A percentile compares a stretch with the other conserved stretches of the same genome.
Evolutionary conservation across 441 rosid species (phyloP).

Genomic region (Corymbia calophylla): DNA sequence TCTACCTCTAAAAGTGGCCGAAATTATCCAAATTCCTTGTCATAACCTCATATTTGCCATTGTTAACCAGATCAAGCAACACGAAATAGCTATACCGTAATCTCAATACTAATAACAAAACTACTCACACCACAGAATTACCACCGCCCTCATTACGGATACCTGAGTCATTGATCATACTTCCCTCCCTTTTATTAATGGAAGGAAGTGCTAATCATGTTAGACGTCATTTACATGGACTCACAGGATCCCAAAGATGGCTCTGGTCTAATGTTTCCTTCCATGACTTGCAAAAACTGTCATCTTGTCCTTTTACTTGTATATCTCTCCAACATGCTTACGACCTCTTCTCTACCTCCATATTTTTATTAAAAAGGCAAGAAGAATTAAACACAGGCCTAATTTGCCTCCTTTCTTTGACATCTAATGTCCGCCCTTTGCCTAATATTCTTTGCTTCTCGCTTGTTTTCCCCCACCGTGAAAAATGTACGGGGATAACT

Average conservation of each 20-base stretch:
- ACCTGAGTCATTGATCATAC: background rate
- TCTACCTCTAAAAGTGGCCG: background rate
- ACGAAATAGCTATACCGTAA: background rate
- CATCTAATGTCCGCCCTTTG: background rate
- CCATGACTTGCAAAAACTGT: background rate
- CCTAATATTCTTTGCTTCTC: background rate
- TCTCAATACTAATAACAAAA: background rate
- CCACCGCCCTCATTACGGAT: background rate
- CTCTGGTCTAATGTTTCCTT: background rate
- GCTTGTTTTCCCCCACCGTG: background rate
- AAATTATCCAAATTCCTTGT: background rate
- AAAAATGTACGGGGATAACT: background rate
- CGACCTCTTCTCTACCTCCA: background rate
- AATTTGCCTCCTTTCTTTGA: background rate
- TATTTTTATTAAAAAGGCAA: background rate
- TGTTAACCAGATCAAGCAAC: background rate
- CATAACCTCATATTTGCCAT: background rate
- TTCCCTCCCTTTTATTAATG: background rate
- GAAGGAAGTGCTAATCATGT: background rate
- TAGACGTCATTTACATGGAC: background rate
- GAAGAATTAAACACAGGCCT: background rate
- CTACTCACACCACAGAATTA: background rate
- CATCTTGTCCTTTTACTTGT: background rate
- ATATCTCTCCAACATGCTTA: background rate
- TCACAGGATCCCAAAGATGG: background rate